Evolutionary conservation across 2,329 filamentous ascomycete genomes (phyloP).

Genomic region (Colletotrichum lini): DNA sequence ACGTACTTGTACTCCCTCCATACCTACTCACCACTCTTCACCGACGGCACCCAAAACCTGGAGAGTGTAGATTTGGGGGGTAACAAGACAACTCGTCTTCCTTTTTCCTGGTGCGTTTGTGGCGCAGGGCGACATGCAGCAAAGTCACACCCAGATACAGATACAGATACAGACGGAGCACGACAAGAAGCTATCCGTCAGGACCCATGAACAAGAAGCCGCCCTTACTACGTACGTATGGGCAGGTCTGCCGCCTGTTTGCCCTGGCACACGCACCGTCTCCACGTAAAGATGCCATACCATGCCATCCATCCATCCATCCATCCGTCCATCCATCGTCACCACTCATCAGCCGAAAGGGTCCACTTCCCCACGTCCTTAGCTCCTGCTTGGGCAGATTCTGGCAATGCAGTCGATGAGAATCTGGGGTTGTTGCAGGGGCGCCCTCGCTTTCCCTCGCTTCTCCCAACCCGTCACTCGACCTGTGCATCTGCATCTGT

Average conservation of each 20-base stretch:
- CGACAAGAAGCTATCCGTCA: neutral
- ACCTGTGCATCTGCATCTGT: neutral
- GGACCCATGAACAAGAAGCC: neutral
- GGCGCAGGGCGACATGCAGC: conserved; percentile 7
- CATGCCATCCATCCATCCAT: no score
- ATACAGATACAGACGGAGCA: neutral
- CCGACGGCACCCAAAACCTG: conserved; percentile 27
- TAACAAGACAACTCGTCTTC: conserved; percentile 8
- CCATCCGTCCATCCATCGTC: neutral
- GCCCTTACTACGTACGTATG: neutral
- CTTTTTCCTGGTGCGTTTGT: conserved; percentile 1
- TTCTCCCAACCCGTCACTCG: neutral
- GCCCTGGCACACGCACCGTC: neutral
- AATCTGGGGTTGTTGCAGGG: conserved; percentile 14
- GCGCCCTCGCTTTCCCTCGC: neutral
- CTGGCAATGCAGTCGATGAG: conserved; percentile 10
- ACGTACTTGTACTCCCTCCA: neutral
- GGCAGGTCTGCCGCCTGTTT: neutral
- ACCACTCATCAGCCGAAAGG: conserved; percentile 2
- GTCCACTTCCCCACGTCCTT: conserved; percentile 12
- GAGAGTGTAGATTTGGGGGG: conserved; percentile 24
- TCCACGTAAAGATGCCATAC: conserved; percentile 1
- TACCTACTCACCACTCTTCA: neutral
- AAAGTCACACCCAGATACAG: neutral
- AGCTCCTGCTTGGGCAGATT: conserved; percentile 9